Evolutionary conservation across 495 filamentous ascomycete species (phyloP).

Genomic region (Physcia stellaris): DNA sequence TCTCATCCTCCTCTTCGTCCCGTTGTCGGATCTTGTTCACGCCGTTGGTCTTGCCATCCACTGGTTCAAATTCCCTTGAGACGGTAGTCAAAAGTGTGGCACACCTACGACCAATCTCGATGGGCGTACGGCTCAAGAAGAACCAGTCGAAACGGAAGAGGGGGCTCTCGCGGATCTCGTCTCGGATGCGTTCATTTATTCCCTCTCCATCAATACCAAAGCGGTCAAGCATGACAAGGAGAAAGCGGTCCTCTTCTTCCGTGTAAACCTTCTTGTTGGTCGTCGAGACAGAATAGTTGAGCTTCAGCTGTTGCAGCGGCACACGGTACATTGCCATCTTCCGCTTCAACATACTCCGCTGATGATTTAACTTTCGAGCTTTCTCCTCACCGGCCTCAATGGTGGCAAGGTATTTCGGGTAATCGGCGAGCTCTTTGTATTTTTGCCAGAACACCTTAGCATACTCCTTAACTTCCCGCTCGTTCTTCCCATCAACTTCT

Average conservation of each 20-base stretch:
- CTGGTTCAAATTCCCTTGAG: slow-evolving; percentile 78
- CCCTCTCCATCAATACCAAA: slow-evolving; percentile 77
- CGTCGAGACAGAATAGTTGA: slow-evolving; percentile 96
- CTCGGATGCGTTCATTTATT: slow-evolving; percentile 73
- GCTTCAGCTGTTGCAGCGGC: slow-evolving; percentile 91
- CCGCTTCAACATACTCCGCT: slow-evolving; percentile 84
- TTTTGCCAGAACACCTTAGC: slow-evolving; percentile 91
- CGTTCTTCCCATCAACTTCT: slow-evolving; percentile 83
- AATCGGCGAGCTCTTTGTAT: slow-evolving; percentile 78
- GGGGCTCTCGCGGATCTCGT: slow-evolving; percentile 86
- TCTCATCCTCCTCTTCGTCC: slow-evolving; percentile 58
- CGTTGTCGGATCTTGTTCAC: slow-evolving; percentile 63
- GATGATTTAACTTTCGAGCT: slow-evolving; percentile 73
- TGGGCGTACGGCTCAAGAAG: slow-evolving; percentile 84
- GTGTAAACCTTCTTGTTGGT: slow-evolving; percentile 99
- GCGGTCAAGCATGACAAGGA: slow-evolving; percentile 84
- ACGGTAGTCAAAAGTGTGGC: slow-evolving; percentile 90
- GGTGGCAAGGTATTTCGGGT: slow-evolving; percentile 68
- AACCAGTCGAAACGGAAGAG: slow-evolving; percentile 99
- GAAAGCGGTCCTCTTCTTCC: slow-evolving; percentile 94
- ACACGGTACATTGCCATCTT: slow-evolving; percentile 95
- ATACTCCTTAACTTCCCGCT: slow-evolving; percentile 74
- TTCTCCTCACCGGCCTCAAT: slow-evolving; percentile 90
- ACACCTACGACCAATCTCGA: slow-evolving; percentile 83
- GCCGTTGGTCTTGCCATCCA: slow-evolving; percentile 35